Base-by-base conservation (phyloP, 2,329 filamentous ascomycete genomes). In the Ophiocordyceps unilateralis region DNA sequence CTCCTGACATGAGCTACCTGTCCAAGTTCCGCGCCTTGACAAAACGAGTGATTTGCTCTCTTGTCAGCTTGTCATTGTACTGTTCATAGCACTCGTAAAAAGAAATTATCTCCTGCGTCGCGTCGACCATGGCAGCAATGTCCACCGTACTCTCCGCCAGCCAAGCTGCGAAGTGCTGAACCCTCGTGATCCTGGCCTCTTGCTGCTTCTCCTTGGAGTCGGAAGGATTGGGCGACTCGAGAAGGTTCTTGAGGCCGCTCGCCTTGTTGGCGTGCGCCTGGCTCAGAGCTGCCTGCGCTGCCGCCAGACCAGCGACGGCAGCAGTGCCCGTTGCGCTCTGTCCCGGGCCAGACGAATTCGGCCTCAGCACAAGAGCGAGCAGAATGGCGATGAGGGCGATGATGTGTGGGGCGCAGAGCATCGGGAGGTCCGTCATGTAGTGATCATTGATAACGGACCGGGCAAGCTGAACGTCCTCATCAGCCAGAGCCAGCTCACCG, bases 381-480 rank as follows among this genome's bases (percentile, higher is more conserved):
- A 93, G 75, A 46, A 93, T 81, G 7, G 86, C 83, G 28, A 86
- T 88, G 36, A 93, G 74, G n/a, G 86, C 86, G 44, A 93, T 79
- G 41, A 85, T 72, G 54, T 94, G 86, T n/a, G 88, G 88, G 12
- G 87, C 72, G 55, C 87, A 82, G 0, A 93, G 70, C 14, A 95
- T 68, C 2, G 85, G 84, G n/a, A 94, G 68, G 57, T 95, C 88
- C 8, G 88, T 94, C 62, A 93, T 80, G 64, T 85, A 94, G 58
- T 85, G 83, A 58, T 95, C 88, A 62, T 94, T 95, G 57, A 94
- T 80, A 47, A 94, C 77, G 2, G 78, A 83, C 68, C 82, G 83
- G 24, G 86, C 83, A 26, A 93, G 69, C 39, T 76, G 72, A 23
- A 77, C 69, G 55, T 95, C 88, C 48, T 94, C 88, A 45, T 77